Base-by-base conservation (phyloP, 2,329 filamentous ascomycete species). In the Rhynchosporium graminicola region DNA sequence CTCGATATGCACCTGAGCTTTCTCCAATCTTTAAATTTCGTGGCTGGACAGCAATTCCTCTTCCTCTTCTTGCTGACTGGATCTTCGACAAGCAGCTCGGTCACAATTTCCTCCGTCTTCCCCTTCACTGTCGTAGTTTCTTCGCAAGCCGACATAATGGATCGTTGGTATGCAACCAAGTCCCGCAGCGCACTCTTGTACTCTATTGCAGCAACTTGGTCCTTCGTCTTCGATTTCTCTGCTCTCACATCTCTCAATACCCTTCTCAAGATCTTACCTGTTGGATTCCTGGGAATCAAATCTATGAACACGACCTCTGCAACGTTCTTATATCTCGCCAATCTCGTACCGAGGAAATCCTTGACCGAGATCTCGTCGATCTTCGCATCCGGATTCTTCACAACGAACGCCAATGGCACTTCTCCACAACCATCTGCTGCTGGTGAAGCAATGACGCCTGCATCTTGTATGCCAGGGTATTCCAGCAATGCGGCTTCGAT, bases 311-410 rank as follows among this genome's bases (percentile, higher is more conserved):
- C 67, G 10, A 82, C 74, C 0, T 77, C 79, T 4, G 79, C 78
- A 0, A 81, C 68, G 2, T 74, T 73, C 65, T 82, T 82, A 72
- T 81, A 82, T 58, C 75, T 76, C 4, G 78, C 77, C 28, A 82
- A 69, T 51, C 75, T 76, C 3, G 66, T 65, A 7, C 72, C 69
- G 15, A 77, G 68, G 56, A 76, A 78, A 5, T 66, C 66, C 57
- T 79, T 77, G n/a, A 81, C 73, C 57, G 80, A 75, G 15, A 77
- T 68, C 31, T 73, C 75, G 0, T 69, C 75, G 20, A 79, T 60
- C 61, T 54, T 1, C 26, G 13, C 29, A 4, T 10, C 47, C 2
- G 42, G 31, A 52, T 55, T 28, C 62, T 63, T 4, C 8, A 82
- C 79, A 12, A 82, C 72, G 65, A 80, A 82, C 2, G 79, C 80